Base-by-base conservation (phyloP, 1,139 yeast genomes). In the Lodderomyces theae region DNA sequence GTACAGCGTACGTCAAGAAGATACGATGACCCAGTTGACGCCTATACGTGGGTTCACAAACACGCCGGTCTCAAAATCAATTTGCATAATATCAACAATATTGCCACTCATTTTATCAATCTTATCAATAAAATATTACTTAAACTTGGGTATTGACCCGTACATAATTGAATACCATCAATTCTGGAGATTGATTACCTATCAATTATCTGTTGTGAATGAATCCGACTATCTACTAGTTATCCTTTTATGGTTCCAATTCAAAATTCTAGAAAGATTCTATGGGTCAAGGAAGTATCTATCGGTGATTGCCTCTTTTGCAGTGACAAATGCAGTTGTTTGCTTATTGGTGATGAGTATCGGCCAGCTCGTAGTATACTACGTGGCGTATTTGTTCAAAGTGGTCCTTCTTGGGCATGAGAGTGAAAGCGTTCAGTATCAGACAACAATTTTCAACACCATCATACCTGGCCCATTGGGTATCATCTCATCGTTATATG, bases 221-320 rank as follows among this genome's bases (percentile, higher is more conserved):
- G 89, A 84, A 57, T 77, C 86, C 2, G 88, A 84, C 53, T 81
- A 77, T 39, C 54, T 84, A 15, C 49, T 84, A 16, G 65, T 72
- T 1, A 59, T 72, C 5, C 54, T 81, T 11, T 54, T 83, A 26
- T 61, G 82, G 53, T 82, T 82, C 53, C 74, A 80, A 41, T 70
- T 74, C 53, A 78, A 87, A 48, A 74, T 72, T 28, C 59, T 86
- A 41, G 95, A 86, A 57, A 60, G 94, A 40, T 61, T 80, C 46
- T 75, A 72, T 48, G 90, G 92, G 1, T 69, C 85, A 4, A 65
- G 77, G 38, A 80, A 77, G 53, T 82, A 77, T 53, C 54, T 77
- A 5, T 69, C 78, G 16, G 45, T 63, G 44, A 52, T 67, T 16
- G 44, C 55, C 4, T 46, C 68, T 11, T 61, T 69, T 42, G 63